Evolutionary conservation across 768 basidiomycete genomes (phyloP), one percentile per base, ranked within the genome.

Genomic region (Agrocybe praecox): DNA sequence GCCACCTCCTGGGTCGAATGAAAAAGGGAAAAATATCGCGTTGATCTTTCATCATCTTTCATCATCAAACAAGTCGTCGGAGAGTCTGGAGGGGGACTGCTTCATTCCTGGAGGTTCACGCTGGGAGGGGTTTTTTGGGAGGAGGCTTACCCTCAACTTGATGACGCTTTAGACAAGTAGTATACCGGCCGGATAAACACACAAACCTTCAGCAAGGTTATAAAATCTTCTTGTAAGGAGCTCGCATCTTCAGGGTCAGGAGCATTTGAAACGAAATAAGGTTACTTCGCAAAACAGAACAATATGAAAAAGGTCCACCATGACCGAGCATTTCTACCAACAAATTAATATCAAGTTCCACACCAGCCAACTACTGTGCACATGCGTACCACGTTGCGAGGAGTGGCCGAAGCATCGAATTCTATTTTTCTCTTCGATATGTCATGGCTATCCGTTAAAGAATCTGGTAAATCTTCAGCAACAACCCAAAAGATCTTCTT

Each of bases 361-460:
- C 83, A 62, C 92, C 88, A 0, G 86, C 89, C 1, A 92, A 77
- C 63, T 83, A 82, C 68, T 88, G 87, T 1, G 91, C 90, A 68
- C 92, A 96, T 2, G 85, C 78, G 72, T 92, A 92, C 91, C 92
- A 94, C 33, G 86, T 85, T 34, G 78, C 75, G 44, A 96, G 77
- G 11, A 97, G 82, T 8, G 92, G 85, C 47, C 80, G 79, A 15
- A 96, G 79, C 74, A 97, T 81, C 0, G 81, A 67, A 9, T 77
- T 75, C 95, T 94, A 98, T 49, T 81, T 78, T 69, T 98, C 95
- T 49, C 84, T 78, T n/a, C 90, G 84, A 67, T 97, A 98, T 0
- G 88, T 90, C 68, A 86, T 89, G 1, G 90, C 88, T 57, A 98
- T 96, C 14, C 95, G 86, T 67, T 96, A 69, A 94, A 94, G 74